phyloP scores from a whole-genome alignment of 2,329 filamentous ascomycete genomes.

The Thelonectria olida region DNA sequence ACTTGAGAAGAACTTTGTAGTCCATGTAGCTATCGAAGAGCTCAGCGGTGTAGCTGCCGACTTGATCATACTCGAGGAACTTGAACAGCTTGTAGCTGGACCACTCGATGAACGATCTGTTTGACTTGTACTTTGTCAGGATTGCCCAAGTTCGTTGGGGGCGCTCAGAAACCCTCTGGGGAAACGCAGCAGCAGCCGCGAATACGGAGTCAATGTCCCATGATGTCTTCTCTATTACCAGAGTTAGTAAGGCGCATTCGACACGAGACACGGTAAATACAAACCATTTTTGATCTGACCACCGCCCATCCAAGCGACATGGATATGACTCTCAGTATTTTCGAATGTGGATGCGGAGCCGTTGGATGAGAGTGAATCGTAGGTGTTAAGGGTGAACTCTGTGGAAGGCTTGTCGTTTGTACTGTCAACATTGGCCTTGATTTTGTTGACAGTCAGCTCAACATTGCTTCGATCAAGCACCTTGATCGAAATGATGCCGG shows the following conservation, averaged over 20 bases:
- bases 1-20: constrained; percentile 21
- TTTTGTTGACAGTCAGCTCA: not conserved
- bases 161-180: not conserved
- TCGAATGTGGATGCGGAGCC: not conserved
- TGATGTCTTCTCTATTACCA: not conserved
- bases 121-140: constrained; percentile 20
- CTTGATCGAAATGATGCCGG: not conserved
- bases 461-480: constrained; percentile 3
- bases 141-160: constrained; percentile 19
- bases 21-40: constrained; percentile 24
- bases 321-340: constrained; percentile 12
- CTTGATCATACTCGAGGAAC: constrained; percentile 1
- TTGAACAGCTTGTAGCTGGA: not conserved
- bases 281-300: constrained; percentile 2
- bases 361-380: not conserved
- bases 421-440: not conserved
- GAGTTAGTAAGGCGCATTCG: not conserved
- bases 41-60: constrained; percentile 1
- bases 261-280: not conserved
- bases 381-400: constrained; percentile 4
- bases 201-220: not conserved
- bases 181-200: not conserved
- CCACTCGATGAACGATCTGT: constrained; percentile 5
- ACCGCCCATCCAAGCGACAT: constrained; percentile 7
- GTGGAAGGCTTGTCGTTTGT: too few relatives aligned